Conservation (phyloP, 2,329 filamentous ascomycete genomes). For the Verticillium nonalfalfae region DNA sequence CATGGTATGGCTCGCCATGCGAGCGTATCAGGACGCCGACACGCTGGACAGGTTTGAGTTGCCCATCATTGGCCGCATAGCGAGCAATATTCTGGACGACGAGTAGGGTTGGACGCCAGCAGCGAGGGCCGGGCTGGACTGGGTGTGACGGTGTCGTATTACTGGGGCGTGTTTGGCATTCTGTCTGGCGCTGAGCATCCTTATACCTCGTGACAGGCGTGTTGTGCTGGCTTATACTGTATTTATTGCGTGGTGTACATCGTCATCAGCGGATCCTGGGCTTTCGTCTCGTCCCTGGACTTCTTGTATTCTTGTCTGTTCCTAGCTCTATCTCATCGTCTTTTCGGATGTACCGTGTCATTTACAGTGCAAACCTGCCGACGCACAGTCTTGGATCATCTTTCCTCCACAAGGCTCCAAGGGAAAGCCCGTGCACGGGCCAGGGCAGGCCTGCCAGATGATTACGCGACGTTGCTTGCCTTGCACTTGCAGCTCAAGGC, state of each 20-base stretch:
- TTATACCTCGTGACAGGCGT: not conserved
- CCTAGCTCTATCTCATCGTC: no score
- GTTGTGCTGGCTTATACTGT: not conserved
- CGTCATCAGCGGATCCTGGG: no score
- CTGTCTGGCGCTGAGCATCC: not conserved
- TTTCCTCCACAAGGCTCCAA: not conserved
- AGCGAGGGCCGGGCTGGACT: not conserved
- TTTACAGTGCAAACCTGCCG: not conserved
- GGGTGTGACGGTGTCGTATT: not conserved
- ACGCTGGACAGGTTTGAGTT: constrained; percentile 69
- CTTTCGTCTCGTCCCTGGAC: no score
- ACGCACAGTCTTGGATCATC: not conserved
- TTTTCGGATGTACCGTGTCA: no score
- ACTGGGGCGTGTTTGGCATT: not conserved
- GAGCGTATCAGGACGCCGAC: constrained; percentile 79
- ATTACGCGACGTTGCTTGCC: constrained; percentile 16
- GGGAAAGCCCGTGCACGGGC: constrained; percentile 8
- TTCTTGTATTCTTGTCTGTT: no score
- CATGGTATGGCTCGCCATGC: constrained; percentile 69
- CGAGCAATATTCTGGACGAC: constrained; percentile 85
- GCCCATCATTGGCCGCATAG: constrained; percentile 77
- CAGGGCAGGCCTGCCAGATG: constrained; percentile 9
- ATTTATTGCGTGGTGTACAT: not conserved
- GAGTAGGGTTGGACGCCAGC: constrained; percentile 38
- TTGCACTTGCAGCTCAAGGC: constrained; percentile 11